Base-by-base conservation (phyloP, 1,284 basidiomycete species). In the Tausonia pullulans region DNA sequence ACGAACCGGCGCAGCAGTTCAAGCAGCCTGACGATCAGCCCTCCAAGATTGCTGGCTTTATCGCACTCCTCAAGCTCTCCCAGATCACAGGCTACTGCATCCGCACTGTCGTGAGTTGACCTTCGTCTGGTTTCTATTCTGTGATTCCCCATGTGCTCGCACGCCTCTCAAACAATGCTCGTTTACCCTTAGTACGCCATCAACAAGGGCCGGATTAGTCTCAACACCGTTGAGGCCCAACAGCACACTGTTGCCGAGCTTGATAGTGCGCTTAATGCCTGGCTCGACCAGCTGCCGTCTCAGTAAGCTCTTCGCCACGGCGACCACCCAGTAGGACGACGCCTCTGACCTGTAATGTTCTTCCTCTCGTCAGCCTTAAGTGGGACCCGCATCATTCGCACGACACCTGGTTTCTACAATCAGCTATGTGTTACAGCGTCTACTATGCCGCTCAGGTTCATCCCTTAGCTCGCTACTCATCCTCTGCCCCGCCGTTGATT, bases 361-460 rank as follows among this genome's bases (percentile, higher is more conserved):
- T 27, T 51, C 10, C 14, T 46, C 53, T 56, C 54, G 41, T 46
- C 57, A 64, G 58, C 58, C 62, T 68, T 40, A 63, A 56, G 41
- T 90, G 88, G 89, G 86, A 91, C 70, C 84, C 87, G 0, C 78
- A 81, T 46, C 80, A 83, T 40, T 78, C 83, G 68, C 77, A 87
- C 67, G 76, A 84, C 0, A 68, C 75, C 2, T 84, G 85, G 69
- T 87, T 90, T 74, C 78, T 82, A 67, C 88, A 90, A 75, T 87
- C 86, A 0, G 84, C 83, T 0, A 69, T 77, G 11, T 78, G 91
- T 3, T 87, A 88, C 69, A 74, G 81, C 2, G 77, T 78, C 8
- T 90, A 87, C 72, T 89, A 90, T 71, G 79, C 85, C 66, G 71
- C 72, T 46, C 77, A 78, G 68, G 69, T 69, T 13, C 41, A 68